These are phyloP conservation scores for Seminavis robusta DNA, from an alignment of 108 stramenopile genomes.

Conservation along the genomic window DNA sequence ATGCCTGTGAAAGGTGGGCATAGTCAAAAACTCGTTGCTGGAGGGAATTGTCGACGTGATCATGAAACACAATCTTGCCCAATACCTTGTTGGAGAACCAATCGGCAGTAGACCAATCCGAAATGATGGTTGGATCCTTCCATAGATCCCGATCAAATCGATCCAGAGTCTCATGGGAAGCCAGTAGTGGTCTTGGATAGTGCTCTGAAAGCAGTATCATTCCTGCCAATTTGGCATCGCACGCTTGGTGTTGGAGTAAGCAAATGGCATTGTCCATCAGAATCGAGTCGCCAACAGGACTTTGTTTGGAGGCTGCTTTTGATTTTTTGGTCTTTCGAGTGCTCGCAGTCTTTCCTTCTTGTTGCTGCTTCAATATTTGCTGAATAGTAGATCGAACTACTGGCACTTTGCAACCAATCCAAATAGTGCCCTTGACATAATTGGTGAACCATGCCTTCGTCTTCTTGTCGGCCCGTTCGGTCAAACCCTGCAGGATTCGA, in stretches of 20 bases:
- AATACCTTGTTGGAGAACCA: slow-evolving; percentile 12
- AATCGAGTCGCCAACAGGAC: too few relatives aligned
- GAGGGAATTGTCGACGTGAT: too few relatives aligned
- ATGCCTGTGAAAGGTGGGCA: too few relatives aligned
- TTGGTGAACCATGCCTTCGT: slow-evolving; percentile 16
- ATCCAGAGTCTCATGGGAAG: background rate
- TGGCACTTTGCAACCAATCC: slow-evolving; percentile 13
- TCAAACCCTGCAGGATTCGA: background rate
- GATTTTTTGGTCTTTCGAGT: too few relatives aligned
- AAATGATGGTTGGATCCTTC: too few relatives aligned
- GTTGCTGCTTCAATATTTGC: too few relatives aligned
- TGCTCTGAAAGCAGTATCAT: slow-evolving; percentile 15
- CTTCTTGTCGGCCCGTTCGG: background rate
- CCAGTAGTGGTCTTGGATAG: background rate
- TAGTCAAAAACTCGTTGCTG: slow-evolving; percentile 6
- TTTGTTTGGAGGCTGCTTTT: too few relatives aligned
- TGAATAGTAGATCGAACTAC: too few relatives aligned
- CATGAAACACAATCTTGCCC: slow-evolving; percentile 10
- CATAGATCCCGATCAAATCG: slow-evolving; percentile 3
- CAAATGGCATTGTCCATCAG: slow-evolving; percentile 1
- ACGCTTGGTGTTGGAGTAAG: slow-evolving; percentile 7
- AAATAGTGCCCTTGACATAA: slow-evolving; percentile 15
- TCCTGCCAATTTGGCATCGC: slow-evolving; percentile 10
- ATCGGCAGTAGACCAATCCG: slow-evolving; percentile 12
- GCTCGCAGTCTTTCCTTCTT: background rate